Conservation (phyloP, 371 early-diverging fungal species). For the Dichotomocladium elegans region DNA sequence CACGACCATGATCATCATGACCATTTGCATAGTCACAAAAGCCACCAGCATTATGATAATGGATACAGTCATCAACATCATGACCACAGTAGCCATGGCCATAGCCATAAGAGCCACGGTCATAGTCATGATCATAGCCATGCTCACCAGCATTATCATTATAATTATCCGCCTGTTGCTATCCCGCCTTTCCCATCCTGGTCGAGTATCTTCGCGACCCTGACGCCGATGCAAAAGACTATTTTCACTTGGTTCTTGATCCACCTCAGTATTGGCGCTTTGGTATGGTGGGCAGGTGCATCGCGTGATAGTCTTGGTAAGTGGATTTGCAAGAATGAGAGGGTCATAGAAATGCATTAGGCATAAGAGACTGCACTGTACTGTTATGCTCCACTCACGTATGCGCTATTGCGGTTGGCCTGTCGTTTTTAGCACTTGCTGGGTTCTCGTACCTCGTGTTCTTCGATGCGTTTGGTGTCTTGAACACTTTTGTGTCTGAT, state of each 20-base stretch:
- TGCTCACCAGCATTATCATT: slow-evolving; percentile 33
- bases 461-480: slow-evolving; percentile 63
- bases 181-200: slow-evolving; percentile 37
- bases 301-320: slow-evolving; percentile 50
- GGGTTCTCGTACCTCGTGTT: slow-evolving; percentile 54
- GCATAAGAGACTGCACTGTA: no score
- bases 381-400: no score
- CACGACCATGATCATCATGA: slow-evolving; percentile 14
- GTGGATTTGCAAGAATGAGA: background rate
- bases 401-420: no score
- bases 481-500: slow-evolving; percentile 54
- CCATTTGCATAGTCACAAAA: slow-evolving; percentile 12
- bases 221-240: slow-evolving; percentile 56
- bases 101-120: slow-evolving; percentile 15
- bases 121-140: slow-evolving; percentile 24
- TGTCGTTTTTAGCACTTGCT: slow-evolving; percentile 41
- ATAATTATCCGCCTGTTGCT: slow-evolving; percentile 27
- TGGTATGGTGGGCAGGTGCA: slow-evolving; percentile 50
- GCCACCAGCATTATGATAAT: slow-evolving; percentile 22
- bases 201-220: slow-evolving; percentile 40
- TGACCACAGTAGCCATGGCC: slow-evolving; percentile 12
- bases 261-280: slow-evolving; percentile 43
- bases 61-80: slow-evolving; percentile 28
- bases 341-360: background rate
- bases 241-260: slow-evolving; percentile 57